These are phyloP conservation scores for Macrophomina phaseolina DNA, from an alignment of 2,329 filamentous ascomycete species.

Conservation along the genomic window DNA sequence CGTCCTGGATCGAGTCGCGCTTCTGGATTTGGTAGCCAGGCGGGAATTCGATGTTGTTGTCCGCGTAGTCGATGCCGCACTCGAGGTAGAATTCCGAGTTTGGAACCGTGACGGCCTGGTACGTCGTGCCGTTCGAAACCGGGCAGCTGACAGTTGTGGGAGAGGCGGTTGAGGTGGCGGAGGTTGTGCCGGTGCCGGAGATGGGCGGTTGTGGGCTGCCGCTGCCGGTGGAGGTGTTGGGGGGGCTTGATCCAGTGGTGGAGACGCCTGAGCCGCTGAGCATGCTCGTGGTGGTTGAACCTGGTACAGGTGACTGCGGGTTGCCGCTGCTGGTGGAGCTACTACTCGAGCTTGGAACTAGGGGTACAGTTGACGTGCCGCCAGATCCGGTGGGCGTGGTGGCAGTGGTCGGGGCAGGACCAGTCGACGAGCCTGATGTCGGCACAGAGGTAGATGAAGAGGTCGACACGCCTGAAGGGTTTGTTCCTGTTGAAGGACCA, in stretches of 20 bases:
- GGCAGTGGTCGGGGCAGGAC: no score
- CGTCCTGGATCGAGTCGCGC: not conserved
- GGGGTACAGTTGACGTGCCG: no score
- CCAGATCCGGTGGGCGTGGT: no score
- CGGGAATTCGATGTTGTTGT: slow-evolving; percentile 2
- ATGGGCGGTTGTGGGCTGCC: not conserved
- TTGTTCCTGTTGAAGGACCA: no score
- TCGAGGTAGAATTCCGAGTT: slow-evolving; percentile 9
- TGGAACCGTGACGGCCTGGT: not conserved
- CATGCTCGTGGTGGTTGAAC: no score
- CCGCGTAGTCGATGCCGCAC: slow-evolving; percentile 2
- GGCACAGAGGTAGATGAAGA: no score
- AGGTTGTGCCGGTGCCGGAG: not conserved
- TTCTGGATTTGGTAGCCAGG: not conserved
- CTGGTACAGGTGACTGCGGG: no score
- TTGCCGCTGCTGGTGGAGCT: no score
- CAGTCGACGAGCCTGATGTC: no score
- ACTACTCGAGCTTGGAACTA: no score
- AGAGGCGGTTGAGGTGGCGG: not conserved
- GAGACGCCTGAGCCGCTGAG: not conserved
- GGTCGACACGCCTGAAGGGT: no score
- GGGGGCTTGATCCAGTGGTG: not conserved
- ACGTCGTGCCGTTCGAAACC: not conserved
- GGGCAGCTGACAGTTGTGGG: not conserved
- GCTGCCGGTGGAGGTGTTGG: not conserved